Percentiles rank a stretch among this genome's conserved stretches.
These are phyloP conservation scores for Aspergillus phoenicis DNA, from an alignment of 2,329 filamentous ascomycete species.

Conservation along the genomic window DNA sequence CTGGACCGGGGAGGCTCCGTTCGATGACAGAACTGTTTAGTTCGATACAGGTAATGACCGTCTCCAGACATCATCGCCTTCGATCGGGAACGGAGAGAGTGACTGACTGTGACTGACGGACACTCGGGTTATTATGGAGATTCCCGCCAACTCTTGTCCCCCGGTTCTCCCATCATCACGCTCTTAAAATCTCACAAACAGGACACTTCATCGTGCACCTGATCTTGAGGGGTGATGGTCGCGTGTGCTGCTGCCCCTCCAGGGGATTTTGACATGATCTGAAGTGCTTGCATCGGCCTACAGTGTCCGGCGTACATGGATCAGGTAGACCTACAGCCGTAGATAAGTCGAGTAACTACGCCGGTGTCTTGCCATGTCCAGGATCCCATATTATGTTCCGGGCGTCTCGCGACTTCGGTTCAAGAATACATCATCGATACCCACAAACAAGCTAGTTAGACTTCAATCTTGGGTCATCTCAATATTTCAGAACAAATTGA, in stretches of 20 bases:
- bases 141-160: neutral
- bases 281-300: neutral
- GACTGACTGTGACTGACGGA: too few relatives aligned
- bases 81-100: neutral
- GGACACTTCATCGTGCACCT: neutral
- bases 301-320: neutral
- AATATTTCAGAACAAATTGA: too few relatives aligned
- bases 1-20: neutral
- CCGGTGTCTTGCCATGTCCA: neutral
- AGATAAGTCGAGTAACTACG: too few relatives aligned
- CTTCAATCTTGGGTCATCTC: neutral
- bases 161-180: neutral
- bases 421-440: neutral
- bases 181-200: neutral
- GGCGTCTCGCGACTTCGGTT: neutral
- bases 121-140: neutral
- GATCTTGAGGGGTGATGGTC: neutral
- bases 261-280: neutral
- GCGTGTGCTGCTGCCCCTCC: neutral
- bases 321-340: neutral
- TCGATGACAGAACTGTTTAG: neutral
- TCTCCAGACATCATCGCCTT: constrained; percentile 1
- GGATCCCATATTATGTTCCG: neutral
- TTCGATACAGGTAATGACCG: neutral
- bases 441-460: neutral